Base-by-base conservation (phyloP, 1,284 basidiomycete genomes). In the Schizophyllum amplum region DNA sequence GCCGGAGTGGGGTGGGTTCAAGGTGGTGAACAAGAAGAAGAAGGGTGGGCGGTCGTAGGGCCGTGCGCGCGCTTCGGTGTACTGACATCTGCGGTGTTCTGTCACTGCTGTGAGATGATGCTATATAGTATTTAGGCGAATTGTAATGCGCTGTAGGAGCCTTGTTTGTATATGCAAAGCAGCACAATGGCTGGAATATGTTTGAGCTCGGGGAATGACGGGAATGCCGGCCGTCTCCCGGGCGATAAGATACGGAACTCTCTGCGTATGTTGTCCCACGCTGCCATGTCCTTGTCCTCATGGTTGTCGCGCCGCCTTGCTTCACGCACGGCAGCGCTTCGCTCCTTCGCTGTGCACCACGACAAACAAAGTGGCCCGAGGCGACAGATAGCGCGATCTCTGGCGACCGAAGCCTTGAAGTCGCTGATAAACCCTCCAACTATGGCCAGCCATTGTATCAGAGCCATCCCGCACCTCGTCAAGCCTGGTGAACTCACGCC, bases 21-120 rank as follows among this genome's bases (percentile, higher is more conserved):
- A 93, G 73, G 88, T 94, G 15, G 92, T 94, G 55, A 94, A 93
- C 71, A 92, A 93, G 76, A 94, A 94, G 78, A 92, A 88, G 74
- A 93, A 92, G 76, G 84, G 89, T n/a, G 80, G 81, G 33, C 33
- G 33, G 33, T 42, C 33, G 33, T 42, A 42, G 33, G 33, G 33
- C 33, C 33, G 33, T 42, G 33, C 33, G 33, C 33, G 11, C 33
- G 33, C 11, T 42, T n/a, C n/a, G n/a, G 33, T 42, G 33, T 42
- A 42, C 33, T 9, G 33, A 42, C 33, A 17, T 13, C 33, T n/a
- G n/a, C n/a, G n/a, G n/a, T n/a, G n/a, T n/a, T n/a, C n/a, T n/a
- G n/a, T n/a, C n/a, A n/a, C 13, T 42, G 7, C 33, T 42, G 33
- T 42, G 33, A 42, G 33, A 42, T 42, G 33, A 42, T 42, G 17